Conservation (phyloP, 371 early-diverging fungal genomes). For the Mortierella sp. region DNA sequence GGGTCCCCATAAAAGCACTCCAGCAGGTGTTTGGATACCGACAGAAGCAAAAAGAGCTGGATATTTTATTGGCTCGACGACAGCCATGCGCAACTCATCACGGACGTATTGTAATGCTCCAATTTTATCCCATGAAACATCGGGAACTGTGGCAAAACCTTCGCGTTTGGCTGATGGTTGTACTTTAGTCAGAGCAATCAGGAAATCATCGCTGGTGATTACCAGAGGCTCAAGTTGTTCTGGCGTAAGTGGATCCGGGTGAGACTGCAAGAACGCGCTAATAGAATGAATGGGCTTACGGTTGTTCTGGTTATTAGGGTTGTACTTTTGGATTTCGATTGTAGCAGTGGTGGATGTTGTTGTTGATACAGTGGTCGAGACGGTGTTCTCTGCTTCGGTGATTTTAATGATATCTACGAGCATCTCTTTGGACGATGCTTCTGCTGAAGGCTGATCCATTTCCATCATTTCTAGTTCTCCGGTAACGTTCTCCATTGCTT, state of each 20-base stretch:
- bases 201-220: conserved; percentile 91
- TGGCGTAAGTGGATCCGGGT: conserved; percentile 80
- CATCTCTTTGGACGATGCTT: conserved; percentile 29
- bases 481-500: conserved; percentile 60
- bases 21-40: conserved; percentile 95
- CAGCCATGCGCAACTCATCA: conserved; percentile 95
- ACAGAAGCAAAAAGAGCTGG: conserved; percentile 93
- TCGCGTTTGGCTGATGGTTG: conserved; percentile 98
- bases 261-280: conserved; percentile 76
- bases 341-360: conserved; percentile 13
- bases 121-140: conserved; percentile 96
- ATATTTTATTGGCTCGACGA: conserved; percentile 96
- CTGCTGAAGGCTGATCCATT: conserved; percentile 36
- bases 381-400: background rate
- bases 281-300: conserved; percentile 76
- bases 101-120: conserved; percentile 91
- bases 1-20: conserved; percentile 99
- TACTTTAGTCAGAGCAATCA: conserved; percentile 90
- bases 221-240: conserved; percentile 90
- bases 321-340: conserved; percentile 32
- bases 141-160: conserved; percentile 98
- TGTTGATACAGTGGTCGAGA: background rate
- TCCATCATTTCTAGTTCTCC: conserved; percentile 57
- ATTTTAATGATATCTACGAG: conserved; percentile 21
- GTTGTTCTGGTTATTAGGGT: conserved; percentile 54